Evolutionary conservation across 2,329 filamentous ascomycete genomes (phyloP).

Genomic region (Endocalyx cinctus): DNA sequence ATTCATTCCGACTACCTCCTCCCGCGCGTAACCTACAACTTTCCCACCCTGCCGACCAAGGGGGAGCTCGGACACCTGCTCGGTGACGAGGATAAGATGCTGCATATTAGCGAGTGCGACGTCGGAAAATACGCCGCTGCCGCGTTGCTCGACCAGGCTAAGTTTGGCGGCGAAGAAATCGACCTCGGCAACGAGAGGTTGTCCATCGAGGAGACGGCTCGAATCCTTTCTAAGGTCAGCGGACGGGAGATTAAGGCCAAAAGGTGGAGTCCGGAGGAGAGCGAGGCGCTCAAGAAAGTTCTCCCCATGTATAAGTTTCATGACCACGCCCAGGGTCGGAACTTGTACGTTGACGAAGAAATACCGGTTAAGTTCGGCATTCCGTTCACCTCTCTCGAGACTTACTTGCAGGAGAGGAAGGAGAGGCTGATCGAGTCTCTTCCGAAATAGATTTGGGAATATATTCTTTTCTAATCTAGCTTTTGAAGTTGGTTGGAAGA

Average conservation of each 20-base stretch:
- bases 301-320: constrained; percentile 22
- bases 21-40: constrained; percentile 20
- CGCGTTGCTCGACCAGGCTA: constrained; percentile 24
- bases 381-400: constrained; percentile 22
- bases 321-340: constrained; percentile 21
- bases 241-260: constrained; percentile 22
- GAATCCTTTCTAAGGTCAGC: constrained; percentile 24
- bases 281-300: constrained; percentile 8
- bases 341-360: constrained; percentile 8
- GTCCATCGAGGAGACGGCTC: constrained; percentile 24
- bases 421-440: constrained; percentile 15
- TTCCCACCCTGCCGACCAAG: constrained; percentile 20
- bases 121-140: constrained; percentile 29
- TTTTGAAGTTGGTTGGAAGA: too few species aligned
- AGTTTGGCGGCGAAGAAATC: constrained; percentile 27
- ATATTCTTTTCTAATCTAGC: too few species aligned
- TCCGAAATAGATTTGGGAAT: too few species aligned
- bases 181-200: constrained; percentile 24
- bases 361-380: constrained; percentile 24
- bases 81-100: constrained; percentile 16
- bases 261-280: constrained; percentile 18
- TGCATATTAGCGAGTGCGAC: constrained; percentile 25
- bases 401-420: constrained; percentile 19
- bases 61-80: constrained; percentile 24
- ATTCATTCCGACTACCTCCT: constrained; percentile 25